Evolutionary conservation across 164 flowering plant species (phyloP).

Genomic region (Vitis rupestris): DNA sequence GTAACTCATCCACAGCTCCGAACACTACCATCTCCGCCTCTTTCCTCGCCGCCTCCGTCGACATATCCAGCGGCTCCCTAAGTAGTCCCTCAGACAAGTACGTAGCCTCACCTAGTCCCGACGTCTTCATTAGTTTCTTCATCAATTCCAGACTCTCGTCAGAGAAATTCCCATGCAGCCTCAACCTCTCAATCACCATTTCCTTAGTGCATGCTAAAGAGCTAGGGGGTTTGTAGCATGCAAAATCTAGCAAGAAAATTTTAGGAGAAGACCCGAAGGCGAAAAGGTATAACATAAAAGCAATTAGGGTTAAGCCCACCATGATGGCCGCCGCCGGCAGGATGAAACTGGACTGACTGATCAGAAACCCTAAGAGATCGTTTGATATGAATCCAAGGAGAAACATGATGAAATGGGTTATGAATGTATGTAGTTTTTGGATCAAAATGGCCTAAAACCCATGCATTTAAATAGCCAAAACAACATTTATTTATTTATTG

Average conservation of each 20-base stretch:
- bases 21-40: constrained; percentile 36
- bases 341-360: no score
- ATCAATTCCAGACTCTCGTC: constrained; percentile 20
- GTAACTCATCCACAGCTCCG: constrained; percentile 36
- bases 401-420: no score
- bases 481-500: no score
- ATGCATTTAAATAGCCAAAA: no score
- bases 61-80: constrained; percentile 17
- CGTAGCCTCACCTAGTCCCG: constrained; percentile 30
- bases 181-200: constrained; percentile 8
- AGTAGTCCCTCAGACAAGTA: constrained; percentile 27
- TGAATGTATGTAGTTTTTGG: no score
- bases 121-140: constrained; percentile 20
- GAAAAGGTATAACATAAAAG: no score
- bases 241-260: constrained; percentile 22
- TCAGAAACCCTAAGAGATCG: no score
- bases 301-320: no score
- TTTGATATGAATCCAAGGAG: no score
- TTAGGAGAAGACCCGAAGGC: no score
- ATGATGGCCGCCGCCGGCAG: no score
- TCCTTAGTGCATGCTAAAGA: constrained; percentile 5
- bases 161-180: background rate
- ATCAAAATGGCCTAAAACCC: no score
- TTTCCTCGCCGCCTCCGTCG: constrained; percentile 23
- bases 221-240: constrained; percentile 28